Evolutionary conservation across 345 rosid genomes (phyloP).

Genomic region (Sonneratia alba): DNA sequence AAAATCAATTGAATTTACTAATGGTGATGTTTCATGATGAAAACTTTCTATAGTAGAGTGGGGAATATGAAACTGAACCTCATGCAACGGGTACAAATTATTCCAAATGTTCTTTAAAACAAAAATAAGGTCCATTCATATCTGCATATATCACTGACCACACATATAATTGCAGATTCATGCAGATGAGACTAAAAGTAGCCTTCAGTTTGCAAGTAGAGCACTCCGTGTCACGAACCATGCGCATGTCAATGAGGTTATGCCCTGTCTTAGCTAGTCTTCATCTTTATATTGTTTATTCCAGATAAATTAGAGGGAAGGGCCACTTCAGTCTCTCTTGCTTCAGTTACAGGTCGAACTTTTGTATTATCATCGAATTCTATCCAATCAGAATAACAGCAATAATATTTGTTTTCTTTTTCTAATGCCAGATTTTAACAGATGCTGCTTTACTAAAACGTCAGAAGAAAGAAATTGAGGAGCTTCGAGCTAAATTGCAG

Average conservation of each 20-base stretch:
- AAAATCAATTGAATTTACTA: background rate
- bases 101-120: background rate
- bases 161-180: slow-evolving; percentile 49
- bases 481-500: slow-evolving; percentile 86
- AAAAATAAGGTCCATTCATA: background rate
- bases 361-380: background rate
- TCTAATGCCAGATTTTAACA: slow-evolving; percentile 53
- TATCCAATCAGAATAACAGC: background rate
- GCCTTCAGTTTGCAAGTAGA: slow-evolving; percentile 94
- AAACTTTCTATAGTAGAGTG: background rate
- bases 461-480: slow-evolving; percentile 95
- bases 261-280: background rate
- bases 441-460: slow-evolving; percentile 96
- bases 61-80: background rate
- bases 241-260: slow-evolving; percentile 92
- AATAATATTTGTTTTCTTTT: slow-evolving; percentile 6
- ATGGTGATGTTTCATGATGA: background rate
- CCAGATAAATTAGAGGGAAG: background rate
- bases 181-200: slow-evolving; percentile 94
- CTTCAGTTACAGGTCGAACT: background rate
- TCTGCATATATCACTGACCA: background rate
- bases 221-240: slow-evolving; percentile 85
- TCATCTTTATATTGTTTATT: background rate
- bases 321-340: background rate
- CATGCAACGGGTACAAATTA: background rate